Evolutionary conservation across 371 early-diverging fungal species (phyloP).

Genomic region (Circinella minor): DNA sequence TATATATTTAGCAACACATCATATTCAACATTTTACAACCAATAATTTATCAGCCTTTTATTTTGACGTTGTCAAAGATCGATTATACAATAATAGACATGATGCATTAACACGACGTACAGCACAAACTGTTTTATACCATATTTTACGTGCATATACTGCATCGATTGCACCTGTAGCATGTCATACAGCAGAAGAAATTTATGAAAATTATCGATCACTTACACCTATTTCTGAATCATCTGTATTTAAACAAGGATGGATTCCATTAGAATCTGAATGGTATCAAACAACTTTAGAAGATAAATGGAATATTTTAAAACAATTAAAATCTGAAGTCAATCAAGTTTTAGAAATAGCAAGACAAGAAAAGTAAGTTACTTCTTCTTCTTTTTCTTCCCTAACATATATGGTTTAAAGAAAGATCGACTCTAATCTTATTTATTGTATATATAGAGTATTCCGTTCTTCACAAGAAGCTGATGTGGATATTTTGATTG

Average conservation of each 20-base stretch:
- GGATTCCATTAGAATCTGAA: slow-evolving; percentile 53
- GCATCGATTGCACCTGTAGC: slow-evolving; percentile 71
- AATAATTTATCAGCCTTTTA: slow-evolving; percentile 79
- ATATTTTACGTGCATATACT: slow-evolving; percentile 69
- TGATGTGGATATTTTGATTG: slow-evolving; percentile 42
- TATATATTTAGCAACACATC: slow-evolving; percentile 54
- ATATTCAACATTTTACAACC: slow-evolving; percentile 73
- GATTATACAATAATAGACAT: slow-evolving; percentile 69
- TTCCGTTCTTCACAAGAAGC: slow-evolving; percentile 67
- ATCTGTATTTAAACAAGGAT: slow-evolving; percentile 67
- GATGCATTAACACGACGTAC: slow-evolving; percentile 51
- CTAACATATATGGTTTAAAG: too few species aligned
- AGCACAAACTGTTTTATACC: slow-evolving; percentile 75
- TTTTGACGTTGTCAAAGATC: slow-evolving; percentile 85
- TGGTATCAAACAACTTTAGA: slow-evolving; percentile 61
- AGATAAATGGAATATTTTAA: slow-evolving; percentile 62
- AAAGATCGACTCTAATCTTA: too few species aligned
- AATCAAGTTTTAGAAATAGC: slow-evolving; percentile 73
- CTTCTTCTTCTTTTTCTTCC: too few species aligned
- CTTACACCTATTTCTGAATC: slow-evolving; percentile 51
- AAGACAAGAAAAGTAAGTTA: slow-evolving; percentile 64
- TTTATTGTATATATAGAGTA: slow-evolving; percentile 30
- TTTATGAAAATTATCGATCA: slow-evolving; percentile 67
- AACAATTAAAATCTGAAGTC: slow-evolving; percentile 60
- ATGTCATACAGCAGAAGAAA: slow-evolving; percentile 81